Evolutionary conservation across 306 rosid species (phyloP), one percentile per base, ranked within the genome.

Genomic region (Inga leiocalycina): DNA sequence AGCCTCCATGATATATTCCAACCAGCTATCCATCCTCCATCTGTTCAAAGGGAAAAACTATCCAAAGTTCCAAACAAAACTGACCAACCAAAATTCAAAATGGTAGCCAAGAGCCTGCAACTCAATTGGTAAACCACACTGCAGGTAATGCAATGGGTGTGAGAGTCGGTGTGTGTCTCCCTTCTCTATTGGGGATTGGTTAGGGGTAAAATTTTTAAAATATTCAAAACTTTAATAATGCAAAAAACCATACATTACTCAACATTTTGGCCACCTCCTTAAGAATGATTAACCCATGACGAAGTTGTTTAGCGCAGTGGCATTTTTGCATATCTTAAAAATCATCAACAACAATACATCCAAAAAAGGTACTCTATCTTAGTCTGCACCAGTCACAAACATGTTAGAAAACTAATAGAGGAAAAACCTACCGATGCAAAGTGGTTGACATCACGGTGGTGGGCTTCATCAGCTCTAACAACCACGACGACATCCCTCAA

Each of bases 381-480:
- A 56, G 2, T 17, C 4, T n/a, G 14, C 0, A 57, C 13, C 32
- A 9, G 22, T 57, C 65, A 57, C 34, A 61, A 24, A 10, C 32
- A 65, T 64, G 1, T 59, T 4, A 4, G 15, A 54, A 27, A 30
- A 13, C 4, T 64, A 13, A 5, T 11, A 54, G 24, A 54, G 56
- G 11, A 22, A 43, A 16, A 61, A 54, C 79, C 74, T 85, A 93
- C 97, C 37, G 97, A 90, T 48, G 95, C 97, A 70, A 91, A 91
- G 87, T 93, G 95, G 75, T 93, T 93, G 82, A 91, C 94, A 82
- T 93, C 97, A 3, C 95, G 24, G 75, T 93, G 95, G 61, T 93
- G 97, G 10, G 95, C 97, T 73, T 93, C 97, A 59, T 93, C 97
- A 49, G 95, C 94, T 79, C 95, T 85, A 2, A 93, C 85, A 54